A percentile compares a stretch with the other conserved stretches of the same genome.
Evolutionary conservation across 495 filamentous ascomycete genomes (phyloP).

Genomic region (Echria macrotheca): DNA sequence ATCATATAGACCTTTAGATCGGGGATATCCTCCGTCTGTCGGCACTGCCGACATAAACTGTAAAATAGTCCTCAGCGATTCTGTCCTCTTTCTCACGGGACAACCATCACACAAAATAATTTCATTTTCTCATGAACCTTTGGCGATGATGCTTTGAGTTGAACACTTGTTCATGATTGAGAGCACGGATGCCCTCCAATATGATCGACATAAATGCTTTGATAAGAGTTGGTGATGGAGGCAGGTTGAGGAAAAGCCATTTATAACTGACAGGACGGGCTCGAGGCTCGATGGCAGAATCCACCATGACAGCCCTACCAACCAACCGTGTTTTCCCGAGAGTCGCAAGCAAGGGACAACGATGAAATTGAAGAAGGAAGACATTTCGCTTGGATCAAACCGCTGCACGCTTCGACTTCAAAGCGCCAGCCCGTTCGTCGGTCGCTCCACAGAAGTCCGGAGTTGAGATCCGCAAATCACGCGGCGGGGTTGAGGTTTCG

Average conservation of each 20-base stretch:
- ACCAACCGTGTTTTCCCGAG: too few relatives aligned
- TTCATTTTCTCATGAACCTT: conserved; percentile 9
- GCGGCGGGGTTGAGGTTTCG: background rate
- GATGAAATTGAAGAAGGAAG: too few relatives aligned
- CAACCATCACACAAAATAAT: conserved; percentile 9
- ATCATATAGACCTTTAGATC: conserved; percentile 34
- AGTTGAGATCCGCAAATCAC: background rate
- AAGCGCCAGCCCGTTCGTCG: background rate
- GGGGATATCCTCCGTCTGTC: conserved; percentile 31
- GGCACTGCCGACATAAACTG: conserved; percentile 25
- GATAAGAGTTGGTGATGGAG: too few relatives aligned
- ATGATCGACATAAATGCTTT: background rate
- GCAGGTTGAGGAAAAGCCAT: too few relatives aligned
- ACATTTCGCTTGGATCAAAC: too few relatives aligned
- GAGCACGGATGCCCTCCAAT: background rate
- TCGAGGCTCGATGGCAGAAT: too few relatives aligned
- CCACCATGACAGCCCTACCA: too few relatives aligned
- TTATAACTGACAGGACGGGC: too few relatives aligned
- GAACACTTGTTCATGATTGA: conserved; percentile 3
- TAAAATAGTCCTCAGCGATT: conserved; percentile 30
- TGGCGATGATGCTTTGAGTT: background rate
- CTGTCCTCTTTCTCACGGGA: conserved; percentile 13
- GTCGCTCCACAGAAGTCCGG: background rate
- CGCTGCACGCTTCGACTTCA: conserved; percentile 7
- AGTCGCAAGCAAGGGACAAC: too few relatives aligned